Base-by-base conservation (phyloP, 2,329 filamentous ascomycete genomes). In the Arthrobotrys megalospora region DNA sequence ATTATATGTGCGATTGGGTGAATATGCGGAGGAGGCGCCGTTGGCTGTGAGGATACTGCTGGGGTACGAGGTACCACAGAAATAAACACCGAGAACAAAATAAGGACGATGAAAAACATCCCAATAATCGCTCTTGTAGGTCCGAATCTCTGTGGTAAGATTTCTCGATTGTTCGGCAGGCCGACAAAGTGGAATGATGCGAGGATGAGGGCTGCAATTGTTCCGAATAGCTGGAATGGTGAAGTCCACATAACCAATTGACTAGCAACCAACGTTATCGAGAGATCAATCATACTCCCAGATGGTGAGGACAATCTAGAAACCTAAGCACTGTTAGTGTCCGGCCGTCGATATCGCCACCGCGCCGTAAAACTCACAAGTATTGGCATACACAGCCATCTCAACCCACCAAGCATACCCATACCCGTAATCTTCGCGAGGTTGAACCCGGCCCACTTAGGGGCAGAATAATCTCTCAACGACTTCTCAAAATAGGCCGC, bases 401-500 rank as follows among this genome's bases (percentile, higher is more conserved):
- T 69, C 34, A 75, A 41, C 24, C 76, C 76, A n/a, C 76, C 76
- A 32, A 79, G 34, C 50, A 60, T 65, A 58, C 76, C 76, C 55
- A 75, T 75, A n/a, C 28, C 41, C 5, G 64, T 16, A 45, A 75
- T 67, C 48, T 60, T 69, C 8, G 68, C 62, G 19, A 78, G 60
- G 16, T 68, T 67, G 19, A 52, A 78, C 10, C 75, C 75, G n/a
- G 62, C 55, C 36, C 38, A 53, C n/a, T 55, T 19, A 36, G 60
- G 67, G 3, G 28, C 38, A n/a, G 67, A 16, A 64, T 72, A 72
- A 38, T 72, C 67, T 16, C 45, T 60, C 7, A 78, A 19, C 16
- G 75, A 64, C 52, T 69, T 67, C 67, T 78, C 75, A 64, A 78
- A 72, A 36, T 72, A 78, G 10, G 67, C 41, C 8, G 75, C 58